Base-by-base conservation (phyloP, 2,329 filamentous ascomycete genomes). In the Aspergillus melleus region DNA sequence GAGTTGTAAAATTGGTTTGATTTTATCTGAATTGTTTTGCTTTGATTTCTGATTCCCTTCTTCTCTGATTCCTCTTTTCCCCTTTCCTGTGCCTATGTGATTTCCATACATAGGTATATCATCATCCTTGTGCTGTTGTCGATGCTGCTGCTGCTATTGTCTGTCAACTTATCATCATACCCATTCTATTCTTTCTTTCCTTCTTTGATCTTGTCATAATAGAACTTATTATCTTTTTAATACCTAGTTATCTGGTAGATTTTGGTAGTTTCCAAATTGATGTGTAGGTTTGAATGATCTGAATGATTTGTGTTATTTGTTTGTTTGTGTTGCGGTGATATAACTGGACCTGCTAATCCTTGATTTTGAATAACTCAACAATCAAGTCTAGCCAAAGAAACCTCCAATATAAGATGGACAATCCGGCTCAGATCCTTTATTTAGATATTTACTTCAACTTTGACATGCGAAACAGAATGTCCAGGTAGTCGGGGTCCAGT, bases 61-160 rank as follows among this genome's bases (percentile, higher is more conserved):
- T 44, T 16, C 24, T 24, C 24, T 44, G 36, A 56, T 59, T 55
- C 44, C 61, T 53, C 59, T 66, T 58, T 52, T 47, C 66, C 64
- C 66, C 68, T 65, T 36, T 36, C 4, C 16, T 42, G 6, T 42
- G 36, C 32, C 32, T 36, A 36, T 36, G 32, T 36, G 32, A 36
- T 42, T 42, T n/a, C 1, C 36, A 42, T 42, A 42, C 36, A 69
- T 71, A 69, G 65, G 62, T 70, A 67, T 70, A 70, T 65, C 57
- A 65, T 68, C 49, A 46, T 59, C 47, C 42, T 49, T 66, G 61
- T 61, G 61, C 61, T 61, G 57, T 50, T 63, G n/a, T 39, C 36
- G 14, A 42, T 29, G 54, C 52, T 47, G 44, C 20, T 47, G 44
- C 22, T 47, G 20, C 44, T 47, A 9, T 20, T 47, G 22, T 47